Base-by-base conservation (phyloP, 805 yeast genomes). In the Aciculoconidium aculeatum region DNA sequence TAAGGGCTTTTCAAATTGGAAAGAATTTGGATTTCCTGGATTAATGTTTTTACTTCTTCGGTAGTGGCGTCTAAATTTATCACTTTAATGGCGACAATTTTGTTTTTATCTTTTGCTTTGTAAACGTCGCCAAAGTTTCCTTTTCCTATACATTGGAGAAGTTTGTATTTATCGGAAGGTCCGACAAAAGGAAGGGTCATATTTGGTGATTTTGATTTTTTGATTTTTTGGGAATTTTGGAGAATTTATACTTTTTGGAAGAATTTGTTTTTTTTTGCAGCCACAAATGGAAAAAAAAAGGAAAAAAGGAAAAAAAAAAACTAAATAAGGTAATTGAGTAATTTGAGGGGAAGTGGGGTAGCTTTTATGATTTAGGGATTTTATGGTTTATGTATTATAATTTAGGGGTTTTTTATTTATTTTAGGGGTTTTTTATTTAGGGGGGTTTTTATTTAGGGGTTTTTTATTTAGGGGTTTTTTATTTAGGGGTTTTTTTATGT, bases 41-140 rank as follows among this genome's bases (percentile, higher is more conserved):
- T 65, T 27, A 84, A 53, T 6, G 73, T 70, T 15, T 70, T 72
- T 17, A 90, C 71, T 20, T 84, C 94, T 32, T 87, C 95, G 17
- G 73, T 77, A 3, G 82, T 65, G 18, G 77, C 77, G 36, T 92
- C 97, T 22, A 88, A 58, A 48, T 86, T 80, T 20, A 92, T 71
- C 15, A 84, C 79, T 53, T 90, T 90, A n/a, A 92, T 70, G 3
- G 98, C 98, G 16, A 85, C 88, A 2, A 69, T 47, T 13, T 58
- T 44, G 11, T 51, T 49, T 14, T 65, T 65, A 40, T 26, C 36
- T 5, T 20, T 32, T 24, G 86, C 92, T 44, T 66, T 72, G 50
- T 75, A 85, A 21, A 85, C 95, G 47, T 83, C 90, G 10, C 95
- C 95, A 61, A 85, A 85, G 41, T 81, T 81, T 1, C 95, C 95